Conservation (phyloP, 108 stramenopile genomes). For the Pseudonitzschia pungens region DNA sequence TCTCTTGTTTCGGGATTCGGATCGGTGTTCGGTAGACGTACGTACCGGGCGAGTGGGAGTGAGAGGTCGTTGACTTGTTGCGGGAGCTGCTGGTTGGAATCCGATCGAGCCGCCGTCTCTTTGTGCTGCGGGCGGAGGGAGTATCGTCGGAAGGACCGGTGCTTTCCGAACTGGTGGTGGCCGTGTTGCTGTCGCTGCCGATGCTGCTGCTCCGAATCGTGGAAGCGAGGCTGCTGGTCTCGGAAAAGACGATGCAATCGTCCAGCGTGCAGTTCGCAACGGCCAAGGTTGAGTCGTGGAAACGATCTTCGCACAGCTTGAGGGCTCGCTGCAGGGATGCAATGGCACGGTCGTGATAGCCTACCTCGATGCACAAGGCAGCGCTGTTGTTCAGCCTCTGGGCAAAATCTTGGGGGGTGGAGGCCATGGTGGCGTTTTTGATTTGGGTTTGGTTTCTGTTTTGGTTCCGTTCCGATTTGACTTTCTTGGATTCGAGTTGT, state of each 20-base stretch:
- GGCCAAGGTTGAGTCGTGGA: too few relatives aligned
- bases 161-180: neutral
- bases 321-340: conserved; percentile 14
- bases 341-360: conserved; percentile 23
- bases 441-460: too few relatives aligned
- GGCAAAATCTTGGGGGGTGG: too few relatives aligned
- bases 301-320: conserved; percentile 16
- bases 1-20: neutral
- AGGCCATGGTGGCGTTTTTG: too few relatives aligned
- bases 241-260: neutral
- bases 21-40: conserved; percentile 1
- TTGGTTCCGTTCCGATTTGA: too few relatives aligned
- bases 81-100: neutral
- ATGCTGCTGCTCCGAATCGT: neutral
- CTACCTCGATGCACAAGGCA: conserved; percentile 21
- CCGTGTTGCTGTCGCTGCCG: neutral
- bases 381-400: conserved; percentile 25
- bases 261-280: neutral
- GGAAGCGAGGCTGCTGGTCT: neutral
- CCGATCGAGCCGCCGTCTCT: neutral
- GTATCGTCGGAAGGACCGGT: too few relatives aligned
- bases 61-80: neutral
- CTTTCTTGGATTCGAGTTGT: too few relatives aligned
- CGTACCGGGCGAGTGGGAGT: neutral
- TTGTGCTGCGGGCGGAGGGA: neutral